Percentiles rank a stretch among this genome's conserved stretches.
These are phyloP conservation scores for Diaporthe citrichinensis DNA, from an alignment of 2,329 filamentous ascomycete species.

Conservation along the genomic window DNA sequence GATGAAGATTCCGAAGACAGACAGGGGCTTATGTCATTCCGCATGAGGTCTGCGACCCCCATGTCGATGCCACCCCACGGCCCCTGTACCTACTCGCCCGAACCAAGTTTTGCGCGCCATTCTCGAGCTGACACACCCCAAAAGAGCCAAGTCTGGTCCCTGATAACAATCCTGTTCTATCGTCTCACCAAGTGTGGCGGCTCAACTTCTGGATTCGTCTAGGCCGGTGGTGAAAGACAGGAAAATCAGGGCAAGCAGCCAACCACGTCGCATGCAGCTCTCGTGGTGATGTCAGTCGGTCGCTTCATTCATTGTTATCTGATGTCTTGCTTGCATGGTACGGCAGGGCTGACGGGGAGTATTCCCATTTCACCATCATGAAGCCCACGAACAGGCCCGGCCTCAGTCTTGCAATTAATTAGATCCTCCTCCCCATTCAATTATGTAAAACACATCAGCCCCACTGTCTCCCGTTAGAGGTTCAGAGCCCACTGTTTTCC, in stretches of 20 bases:
- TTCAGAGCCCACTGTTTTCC: too few species aligned
- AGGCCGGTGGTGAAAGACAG: neutral
- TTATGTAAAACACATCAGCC: neutral
- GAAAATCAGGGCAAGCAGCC: slow-evolving; percentile 23
- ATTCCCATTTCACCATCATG: neutral
- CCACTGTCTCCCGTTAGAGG: neutral
- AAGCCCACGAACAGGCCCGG: neutral
- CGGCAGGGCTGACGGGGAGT: neutral
- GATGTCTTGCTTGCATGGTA: neutral
- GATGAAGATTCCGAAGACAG: slow-evolving; percentile 4
- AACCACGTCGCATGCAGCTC: neutral
- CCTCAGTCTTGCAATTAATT: neutral
- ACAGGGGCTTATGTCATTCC: slow-evolving; percentile 33
- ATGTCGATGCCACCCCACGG: slow-evolving; percentile 2
- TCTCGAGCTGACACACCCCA: neutral
- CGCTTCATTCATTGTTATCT: neutral
- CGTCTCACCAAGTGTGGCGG: neutral
- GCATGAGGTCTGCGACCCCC: slow-evolving; percentile 11
- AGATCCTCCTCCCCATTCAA: too few species aligned
- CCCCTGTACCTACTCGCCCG: neutral
- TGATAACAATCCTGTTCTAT: neutral
- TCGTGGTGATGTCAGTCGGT: slow-evolving; percentile 28
- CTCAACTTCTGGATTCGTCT: slow-evolving; percentile 12
- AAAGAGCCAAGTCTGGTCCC: neutral
- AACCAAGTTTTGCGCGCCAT: slow-evolving; percentile 23